Conservation (phyloP, 2,329 filamentous ascomycete species). For the Xylariaceae sp. region DNA sequence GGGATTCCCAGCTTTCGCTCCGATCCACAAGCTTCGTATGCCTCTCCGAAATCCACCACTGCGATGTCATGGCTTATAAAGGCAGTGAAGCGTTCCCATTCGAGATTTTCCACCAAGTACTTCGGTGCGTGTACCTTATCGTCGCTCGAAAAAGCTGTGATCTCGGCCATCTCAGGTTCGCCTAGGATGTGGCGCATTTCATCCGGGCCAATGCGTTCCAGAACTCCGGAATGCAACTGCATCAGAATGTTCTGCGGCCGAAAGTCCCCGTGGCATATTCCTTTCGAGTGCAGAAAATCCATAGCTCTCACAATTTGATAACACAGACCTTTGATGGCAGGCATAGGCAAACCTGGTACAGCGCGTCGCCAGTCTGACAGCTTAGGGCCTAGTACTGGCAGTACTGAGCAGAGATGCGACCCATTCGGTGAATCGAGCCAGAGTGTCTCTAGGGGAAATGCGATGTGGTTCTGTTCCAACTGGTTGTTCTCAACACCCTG, state of each 20-base stretch:
- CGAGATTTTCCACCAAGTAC: neutral
- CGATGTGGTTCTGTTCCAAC: neutral
- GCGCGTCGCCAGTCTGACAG: neutral
- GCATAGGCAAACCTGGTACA: neutral
- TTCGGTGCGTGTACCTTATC: too few relatives aligned
- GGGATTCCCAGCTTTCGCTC: constrained; percentile 4
- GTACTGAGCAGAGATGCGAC: neutral
- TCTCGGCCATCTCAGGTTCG: neutral
- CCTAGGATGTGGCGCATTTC: neutral
- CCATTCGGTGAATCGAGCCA: neutral
- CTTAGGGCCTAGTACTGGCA: neutral
- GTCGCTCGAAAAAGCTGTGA: too few relatives aligned
- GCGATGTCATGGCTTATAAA: constrained; percentile 7
- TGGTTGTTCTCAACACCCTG: constrained; percentile 1
- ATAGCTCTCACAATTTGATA: neutral
- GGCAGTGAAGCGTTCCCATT: neutral
- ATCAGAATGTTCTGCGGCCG: constrained; percentile 1
- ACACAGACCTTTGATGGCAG: neutral
- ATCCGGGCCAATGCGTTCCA: neutral
- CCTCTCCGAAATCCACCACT: constrained; percentile 12
- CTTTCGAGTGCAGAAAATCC: neutral
- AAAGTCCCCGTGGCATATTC: neutral
- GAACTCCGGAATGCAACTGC: neutral
- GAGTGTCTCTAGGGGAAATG: neutral
- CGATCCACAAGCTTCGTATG: constrained; percentile 2